A percentile compares a stretch with the other conserved stretches of the same genome.
Evolutionary conservation across 2,329 filamentous ascomycete species (phyloP).

Genomic region (Chaetomiaceae sp.): DNA sequence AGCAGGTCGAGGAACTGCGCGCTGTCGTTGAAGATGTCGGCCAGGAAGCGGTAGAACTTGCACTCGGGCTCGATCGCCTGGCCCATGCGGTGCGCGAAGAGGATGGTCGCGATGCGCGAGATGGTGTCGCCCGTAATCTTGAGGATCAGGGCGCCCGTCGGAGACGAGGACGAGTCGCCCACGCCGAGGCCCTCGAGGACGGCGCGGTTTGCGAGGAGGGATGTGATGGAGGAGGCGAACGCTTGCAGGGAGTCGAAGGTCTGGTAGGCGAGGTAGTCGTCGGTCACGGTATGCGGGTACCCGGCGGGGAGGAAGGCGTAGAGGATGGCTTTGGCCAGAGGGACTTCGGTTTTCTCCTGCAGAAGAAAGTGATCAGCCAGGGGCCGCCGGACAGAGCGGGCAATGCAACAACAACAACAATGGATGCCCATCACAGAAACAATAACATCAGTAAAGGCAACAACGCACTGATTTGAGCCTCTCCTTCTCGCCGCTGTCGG

Average conservation of each 20-base stretch:
- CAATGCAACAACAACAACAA: no score
- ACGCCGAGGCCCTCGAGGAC: slow-evolving; percentile 78
- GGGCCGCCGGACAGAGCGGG: background rate
- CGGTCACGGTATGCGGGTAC: slow-evolving; percentile 81
- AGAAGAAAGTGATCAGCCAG: no score
- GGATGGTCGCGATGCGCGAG: slow-evolving; percentile 76
- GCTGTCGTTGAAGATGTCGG: slow-evolving; percentile 82
- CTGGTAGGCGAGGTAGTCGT: slow-evolving; percentile 74
- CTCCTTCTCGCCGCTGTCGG: slow-evolving; percentile 22
- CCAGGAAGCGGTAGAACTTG: slow-evolving; percentile 82
- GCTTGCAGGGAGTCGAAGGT: slow-evolving; percentile 73
- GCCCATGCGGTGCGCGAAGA: slow-evolving; percentile 78
- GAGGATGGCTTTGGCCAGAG: slow-evolving; percentile 40
- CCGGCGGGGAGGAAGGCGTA: slow-evolving; percentile 81
- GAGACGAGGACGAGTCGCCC: slow-evolving; percentile 71
- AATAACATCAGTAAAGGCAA: background rate
- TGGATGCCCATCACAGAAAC: no score
- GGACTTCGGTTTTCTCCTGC: slow-evolving; percentile 34
- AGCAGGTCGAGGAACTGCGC: slow-evolving; percentile 83
- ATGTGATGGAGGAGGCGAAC: slow-evolving; percentile 76
- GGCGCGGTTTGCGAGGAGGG: slow-evolving; percentile 73
- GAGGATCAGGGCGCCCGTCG: slow-evolving; percentile 75
- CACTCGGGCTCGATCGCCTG: slow-evolving; percentile 83
- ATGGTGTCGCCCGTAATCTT: slow-evolving; percentile 78
- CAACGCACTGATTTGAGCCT: slow-evolving; percentile 26